These are phyloP conservation scores for Acanthochlamys bracteata DNA, from an alignment of 106 monocot genomes.

Conservation along the genomic window DNA sequence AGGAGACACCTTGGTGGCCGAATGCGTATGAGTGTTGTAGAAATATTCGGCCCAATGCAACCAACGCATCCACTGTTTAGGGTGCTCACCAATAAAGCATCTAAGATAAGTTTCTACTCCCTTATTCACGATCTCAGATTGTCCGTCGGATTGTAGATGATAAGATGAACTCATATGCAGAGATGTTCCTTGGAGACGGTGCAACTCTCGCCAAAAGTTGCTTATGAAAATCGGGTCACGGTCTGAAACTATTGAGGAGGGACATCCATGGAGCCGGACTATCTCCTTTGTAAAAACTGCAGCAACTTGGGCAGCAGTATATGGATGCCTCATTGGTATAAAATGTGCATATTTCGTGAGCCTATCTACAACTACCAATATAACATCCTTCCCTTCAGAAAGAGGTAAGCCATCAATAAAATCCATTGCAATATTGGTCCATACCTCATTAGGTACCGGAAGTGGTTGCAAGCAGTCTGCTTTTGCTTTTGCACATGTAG, in stretches of 20 bases:
- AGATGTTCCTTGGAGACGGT: background rate
- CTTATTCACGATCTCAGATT: background rate
- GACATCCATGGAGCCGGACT: background rate
- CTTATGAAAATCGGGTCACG: background rate
- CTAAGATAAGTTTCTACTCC: background rate
- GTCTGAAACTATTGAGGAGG: background rate
- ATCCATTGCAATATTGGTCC: slow-evolving; percentile 7
- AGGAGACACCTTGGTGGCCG: background rate
- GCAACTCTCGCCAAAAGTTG: background rate
- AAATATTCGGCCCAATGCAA: too few relatives aligned
- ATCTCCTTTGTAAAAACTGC: background rate
- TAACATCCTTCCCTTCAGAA: background rate
- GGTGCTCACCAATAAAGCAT: background rate
- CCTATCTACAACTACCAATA: slow-evolving; percentile 1
- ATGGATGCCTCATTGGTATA: background rate
- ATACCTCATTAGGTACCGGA: background rate
- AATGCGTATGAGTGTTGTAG: background rate
- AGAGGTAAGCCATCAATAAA: slow-evolving; percentile 1
- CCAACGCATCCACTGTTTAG: too few relatives aligned
- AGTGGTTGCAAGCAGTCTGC: background rate
- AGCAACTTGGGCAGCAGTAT: background rate
- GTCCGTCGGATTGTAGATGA: background rate
- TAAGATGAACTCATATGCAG: background rate
- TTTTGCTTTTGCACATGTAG: background rate
- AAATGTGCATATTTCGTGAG: background rate